Base-by-base conservation (phyloP, 2,329 filamentous ascomycete species). In the Aspergillus nomiae region DNA sequence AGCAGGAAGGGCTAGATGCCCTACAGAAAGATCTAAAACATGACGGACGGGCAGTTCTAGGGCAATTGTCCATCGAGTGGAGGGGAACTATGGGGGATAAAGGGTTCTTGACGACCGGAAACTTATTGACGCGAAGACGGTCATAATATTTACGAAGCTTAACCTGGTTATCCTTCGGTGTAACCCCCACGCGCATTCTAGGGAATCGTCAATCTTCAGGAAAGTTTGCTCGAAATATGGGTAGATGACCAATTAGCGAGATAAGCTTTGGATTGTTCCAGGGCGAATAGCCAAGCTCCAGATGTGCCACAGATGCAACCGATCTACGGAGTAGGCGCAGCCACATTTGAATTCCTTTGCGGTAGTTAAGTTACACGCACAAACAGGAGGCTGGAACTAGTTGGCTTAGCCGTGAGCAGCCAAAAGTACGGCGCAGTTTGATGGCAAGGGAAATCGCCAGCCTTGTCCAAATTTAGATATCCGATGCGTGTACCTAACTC, bases 51-150 rank as follows among this genome's bases (percentile, higher is more conserved):
- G 81, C 91, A 43, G 82, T 89, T 24, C 88, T 98, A 73, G 94
- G 94, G 6, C 89, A 95, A 66, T 78, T 98, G 68, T 90, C 89
- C 50, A 91, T 98, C 63, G 90, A 92, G 60, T 99, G 95, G 95
- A 86, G 92, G 66, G 90, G 91, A 43, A 87, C 91, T 65, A 94
- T 97, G 90, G 95, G 95, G 0, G 95, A 94, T 78, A 86, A 87
- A 70, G 95, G 95, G 0, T 94, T 89, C 70, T 81, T 99, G 74
- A 92, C 90, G 51, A 99, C 95, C 8, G 94, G 94, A 11, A 94
- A 90, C 83, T 80, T 96, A 58, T 72, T 82, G 69, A 82, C 80
- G 32, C 77, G 80, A 67, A 80, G 77, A 70, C 75, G 77, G 61
- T 65, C 67, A 56, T 76, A 67, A 76, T 46, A 45, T 45, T 38